A percentile compares a stretch with the other conserved stretches of the same genome.
These are phyloP conservation scores for Vitis hybrid DNA, from an alignment of 177 flowering plant species.

Conservation along the genomic window DNA sequence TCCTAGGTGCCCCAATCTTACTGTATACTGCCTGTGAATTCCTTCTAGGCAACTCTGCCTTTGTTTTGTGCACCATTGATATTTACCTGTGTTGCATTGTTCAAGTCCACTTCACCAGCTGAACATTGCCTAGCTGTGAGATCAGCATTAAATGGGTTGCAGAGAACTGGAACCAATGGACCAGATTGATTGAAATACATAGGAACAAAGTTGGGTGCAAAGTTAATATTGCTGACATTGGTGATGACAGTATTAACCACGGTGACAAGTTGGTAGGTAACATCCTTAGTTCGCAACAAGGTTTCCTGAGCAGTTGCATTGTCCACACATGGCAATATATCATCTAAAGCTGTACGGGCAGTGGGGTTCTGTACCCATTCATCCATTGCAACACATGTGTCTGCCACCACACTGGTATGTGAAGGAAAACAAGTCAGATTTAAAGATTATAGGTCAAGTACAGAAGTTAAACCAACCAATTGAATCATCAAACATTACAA, in stretches of 20 bases:
- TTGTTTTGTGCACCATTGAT: neutral
- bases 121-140: slow-evolving; percentile 45
- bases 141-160: slow-evolving; percentile 65
- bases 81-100: slow-evolving; percentile 68
- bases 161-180: slow-evolving; percentile 65
- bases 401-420: slow-evolving; percentile 59
- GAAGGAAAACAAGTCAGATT: neutral
- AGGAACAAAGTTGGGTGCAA: slow-evolving; percentile 40
- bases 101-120: slow-evolving; percentile 53
- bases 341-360: slow-evolving; percentile 75
- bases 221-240: slow-evolving; percentile 52
- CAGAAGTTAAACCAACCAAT: neutral
- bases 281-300: slow-evolving; percentile 44
- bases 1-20: neutral
- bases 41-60: too few relatives aligned
- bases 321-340: slow-evolving; percentile 82
- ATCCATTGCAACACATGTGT: slow-evolving; percentile 82
- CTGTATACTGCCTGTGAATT: too few relatives aligned
- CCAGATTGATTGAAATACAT: slow-evolving; percentile 78
- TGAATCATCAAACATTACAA: neutral
- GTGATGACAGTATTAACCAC: slow-evolving; percentile 49
- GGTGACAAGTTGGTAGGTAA: slow-evolving; percentile 47
- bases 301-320: slow-evolving; percentile 71
- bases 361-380: slow-evolving; percentile 80
- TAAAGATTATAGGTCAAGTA: neutral